A percentile compares a stretch with the other conserved stretches of the same genome.
These are phyloP conservation scores for Macrolepiota albuminosa DNA, from an alignment of 768 basidiomycete genomes.

Conservation along the genomic window DNA sequence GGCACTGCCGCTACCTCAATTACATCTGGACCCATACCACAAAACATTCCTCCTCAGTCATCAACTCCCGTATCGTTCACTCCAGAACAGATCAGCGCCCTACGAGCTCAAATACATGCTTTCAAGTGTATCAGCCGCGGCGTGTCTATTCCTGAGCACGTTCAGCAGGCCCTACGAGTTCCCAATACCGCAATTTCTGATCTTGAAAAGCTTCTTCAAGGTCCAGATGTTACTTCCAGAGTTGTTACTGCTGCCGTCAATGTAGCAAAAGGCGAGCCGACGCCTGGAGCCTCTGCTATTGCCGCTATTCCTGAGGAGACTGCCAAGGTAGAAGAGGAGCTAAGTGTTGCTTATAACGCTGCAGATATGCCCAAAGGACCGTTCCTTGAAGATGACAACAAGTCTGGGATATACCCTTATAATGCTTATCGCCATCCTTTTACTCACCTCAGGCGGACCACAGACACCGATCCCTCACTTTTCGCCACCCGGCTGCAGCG, in stretches of 20 bases:
- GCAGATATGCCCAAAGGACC: conserved; percentile 67
- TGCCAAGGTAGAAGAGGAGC: conserved; percentile 55
- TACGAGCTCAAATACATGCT: conserved; percentile 81
- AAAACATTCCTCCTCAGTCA: conserved; percentile 47
- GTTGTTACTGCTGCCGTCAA: conserved; percentile 76
- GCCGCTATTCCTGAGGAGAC: conserved; percentile 32
- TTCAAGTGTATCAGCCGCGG: conserved; percentile 69
- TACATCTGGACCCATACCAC: conserved; percentile 47
- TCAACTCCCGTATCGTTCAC: conserved; percentile 79
- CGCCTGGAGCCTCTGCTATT: conserved; percentile 20
- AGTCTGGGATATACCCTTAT: conserved; percentile 86
- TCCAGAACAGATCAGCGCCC: conserved; percentile 63
- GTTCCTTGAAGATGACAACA: conserved; percentile 73
- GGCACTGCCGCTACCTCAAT: conserved; percentile 38
- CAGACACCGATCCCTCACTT: conserved; percentile 54
- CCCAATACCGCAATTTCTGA: conserved; percentile 57
- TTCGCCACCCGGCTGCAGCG: conserved; percentile 74
- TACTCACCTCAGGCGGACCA: conserved; percentile 64
- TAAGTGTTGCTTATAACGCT: conserved; percentile 39
- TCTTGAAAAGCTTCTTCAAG: conserved; percentile 61
- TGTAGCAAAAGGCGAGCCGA: conserved; percentile 51
- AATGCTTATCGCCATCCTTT: conserved; percentile 88
- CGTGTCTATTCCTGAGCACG: conserved; percentile 58
- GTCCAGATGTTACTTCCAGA: conserved; percentile 53
- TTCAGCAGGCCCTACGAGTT: conserved; percentile 68